Percentiles rank a stretch among this genome's conserved stretches.
Evolutionary conservation across 495 filamentous ascomycete species (phyloP).

Genomic region (Neurospora discreta): DNA sequence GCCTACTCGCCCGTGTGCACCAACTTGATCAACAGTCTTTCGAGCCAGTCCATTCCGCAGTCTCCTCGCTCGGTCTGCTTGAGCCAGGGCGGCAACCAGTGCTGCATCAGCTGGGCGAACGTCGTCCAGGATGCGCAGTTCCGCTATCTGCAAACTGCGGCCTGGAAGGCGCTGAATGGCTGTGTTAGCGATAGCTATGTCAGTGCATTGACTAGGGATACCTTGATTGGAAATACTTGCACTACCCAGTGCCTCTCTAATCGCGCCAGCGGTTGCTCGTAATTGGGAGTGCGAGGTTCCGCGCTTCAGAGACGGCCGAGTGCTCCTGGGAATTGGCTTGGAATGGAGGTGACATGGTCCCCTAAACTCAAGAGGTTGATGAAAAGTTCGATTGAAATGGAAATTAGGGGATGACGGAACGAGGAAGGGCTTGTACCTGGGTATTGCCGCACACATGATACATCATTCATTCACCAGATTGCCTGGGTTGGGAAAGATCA

Average conservation of each 20-base stretch:
- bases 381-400: neutral
- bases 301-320: no score
- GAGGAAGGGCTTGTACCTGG: neutral
- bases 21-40: neutral
- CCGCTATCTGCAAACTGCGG: neutral
- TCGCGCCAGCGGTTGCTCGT: neutral
- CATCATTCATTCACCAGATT: neutral
- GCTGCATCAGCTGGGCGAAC: conserved; percentile 1
- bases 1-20: neutral
- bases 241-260: neutral
- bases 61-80: conserved; percentile 1
- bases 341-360: neutral
- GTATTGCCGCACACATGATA: neutral
- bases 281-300: neutral
- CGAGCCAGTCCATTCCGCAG: neutral
- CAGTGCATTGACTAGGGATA: neutral
- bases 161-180: neutral
- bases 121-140: neutral
- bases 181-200: neutral
- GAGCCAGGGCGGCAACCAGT: neutral
- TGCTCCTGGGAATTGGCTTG: neutral
- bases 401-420: neutral
- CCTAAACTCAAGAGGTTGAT: neutral
- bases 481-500: no score
- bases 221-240: neutral